Evolutionary conservation across 192 early-diverging fungal species (phyloP).

Genomic region (Entophlyctis helioformis): DNA sequence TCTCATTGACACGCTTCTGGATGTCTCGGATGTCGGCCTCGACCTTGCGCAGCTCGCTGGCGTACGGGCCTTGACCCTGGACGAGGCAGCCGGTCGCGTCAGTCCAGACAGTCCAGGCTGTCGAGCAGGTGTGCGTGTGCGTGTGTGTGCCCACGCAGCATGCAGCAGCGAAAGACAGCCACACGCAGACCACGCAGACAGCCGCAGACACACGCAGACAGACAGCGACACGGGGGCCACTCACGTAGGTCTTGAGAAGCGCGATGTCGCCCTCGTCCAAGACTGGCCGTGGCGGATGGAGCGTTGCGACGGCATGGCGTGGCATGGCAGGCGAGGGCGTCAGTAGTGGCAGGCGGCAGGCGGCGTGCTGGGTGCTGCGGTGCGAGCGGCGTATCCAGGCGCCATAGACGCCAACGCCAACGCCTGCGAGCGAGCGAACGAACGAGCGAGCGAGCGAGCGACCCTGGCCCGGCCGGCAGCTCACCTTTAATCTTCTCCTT

Average conservation of each 20-base stretch:
- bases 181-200: too few species aligned
- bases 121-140: too few species aligned
- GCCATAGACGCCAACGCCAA: too few species aligned
- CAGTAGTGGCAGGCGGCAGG: neutral
- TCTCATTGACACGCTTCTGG: slow-evolving; percentile 97
- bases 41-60: slow-evolving; percentile 84
- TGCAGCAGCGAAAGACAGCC: too few species aligned
- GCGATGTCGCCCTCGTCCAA: slow-evolving; percentile 90
- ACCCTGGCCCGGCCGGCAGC: too few species aligned
- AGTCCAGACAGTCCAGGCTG: neutral
- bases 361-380: neutral
- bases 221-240: neutral
- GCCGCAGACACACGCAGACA: too few species aligned
- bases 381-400: too few species aligned
- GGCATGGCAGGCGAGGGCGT: neutral
- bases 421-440: too few species aligned
- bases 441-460: too few species aligned
- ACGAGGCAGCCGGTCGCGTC: neutral
- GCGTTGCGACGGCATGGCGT: too few species aligned
- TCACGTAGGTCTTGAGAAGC: slow-evolving; percentile 82
- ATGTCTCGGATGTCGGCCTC: slow-evolving; percentile 93
- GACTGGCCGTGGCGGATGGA: slow-evolving; percentile 35
- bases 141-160: too few species aligned
- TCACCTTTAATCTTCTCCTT: too few species aligned
- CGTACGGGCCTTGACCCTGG: slow-evolving; percentile 96